phyloP scores from a whole-genome alignment of 2,329 filamentous ascomycete genomes.

The Ophiocordyceps robertsii region DNA sequence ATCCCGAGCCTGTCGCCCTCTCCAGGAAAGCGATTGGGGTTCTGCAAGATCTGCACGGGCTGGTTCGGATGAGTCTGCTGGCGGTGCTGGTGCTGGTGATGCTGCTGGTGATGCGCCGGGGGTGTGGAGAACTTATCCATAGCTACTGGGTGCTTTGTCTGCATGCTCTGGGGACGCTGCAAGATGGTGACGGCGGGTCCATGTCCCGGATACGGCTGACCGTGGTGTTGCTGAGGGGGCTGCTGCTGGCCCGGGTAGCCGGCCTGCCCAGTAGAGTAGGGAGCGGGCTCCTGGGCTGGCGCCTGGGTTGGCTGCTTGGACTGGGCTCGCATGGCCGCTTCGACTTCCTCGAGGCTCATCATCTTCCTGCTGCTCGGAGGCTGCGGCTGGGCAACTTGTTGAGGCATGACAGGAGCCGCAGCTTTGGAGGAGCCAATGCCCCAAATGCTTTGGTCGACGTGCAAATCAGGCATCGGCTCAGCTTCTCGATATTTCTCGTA shows the following conservation, averaged over 20 bases:
- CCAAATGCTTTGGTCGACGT: constrained; percentile 91
- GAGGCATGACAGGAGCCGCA: constrained; percentile 16
- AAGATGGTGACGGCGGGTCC: constrained; percentile 41
- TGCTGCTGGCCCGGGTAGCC: constrained; percentile 10
- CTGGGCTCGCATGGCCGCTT: constrained; percentile 76
- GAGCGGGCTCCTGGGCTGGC: constrained; percentile 18
- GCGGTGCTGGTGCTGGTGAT: constrained; percentile 18
- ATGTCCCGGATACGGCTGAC: constrained; percentile 20
- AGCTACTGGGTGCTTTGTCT: constrained; percentile 26
- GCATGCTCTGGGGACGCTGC: constrained; percentile 34
- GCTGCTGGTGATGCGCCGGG: constrained; percentile 9
- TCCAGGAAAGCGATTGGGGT: constrained; percentile 51
- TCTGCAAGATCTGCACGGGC: constrained; percentile 68
- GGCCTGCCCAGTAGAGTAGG: constrained; percentile 13
- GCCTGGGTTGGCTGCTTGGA: constrained; percentile 32
- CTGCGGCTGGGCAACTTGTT: constrained; percentile 10
- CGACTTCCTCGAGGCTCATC: constrained; percentile 93
- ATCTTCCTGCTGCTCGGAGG: constrained; percentile 50
- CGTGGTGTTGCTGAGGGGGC: constrained; percentile 15
- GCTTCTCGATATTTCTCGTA: constrained; percentile 86
- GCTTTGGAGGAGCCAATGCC: constrained; percentile 50
- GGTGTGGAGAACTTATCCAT: constrained; percentile 16
- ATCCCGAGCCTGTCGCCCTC: constrained; percentile 26
- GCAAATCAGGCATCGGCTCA: constrained; percentile 75
- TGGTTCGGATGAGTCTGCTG: constrained; percentile 28